Evolutionary conservation across 2,329 filamentous ascomycete genomes (phyloP).

Genomic region (Cercospora sp.): DNA sequence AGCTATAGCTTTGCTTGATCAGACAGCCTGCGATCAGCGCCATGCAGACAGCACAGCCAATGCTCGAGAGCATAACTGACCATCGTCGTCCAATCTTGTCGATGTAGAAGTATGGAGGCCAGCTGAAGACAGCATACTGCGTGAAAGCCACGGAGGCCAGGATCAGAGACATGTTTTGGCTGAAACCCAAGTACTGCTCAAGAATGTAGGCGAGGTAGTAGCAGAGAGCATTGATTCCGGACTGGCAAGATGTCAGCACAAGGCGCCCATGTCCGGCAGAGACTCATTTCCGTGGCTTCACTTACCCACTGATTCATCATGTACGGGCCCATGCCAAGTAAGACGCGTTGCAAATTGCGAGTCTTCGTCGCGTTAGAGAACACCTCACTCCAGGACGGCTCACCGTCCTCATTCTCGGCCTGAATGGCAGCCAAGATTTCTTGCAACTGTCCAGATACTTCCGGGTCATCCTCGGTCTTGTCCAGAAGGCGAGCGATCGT

Average conservation of each 20-base stretch:
- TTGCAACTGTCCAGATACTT: constrained; percentile 41
- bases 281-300: neutral
- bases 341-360: constrained; percentile 39
- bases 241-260: neutral
- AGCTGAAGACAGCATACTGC: constrained; percentile 37
- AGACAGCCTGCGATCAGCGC: constrained; percentile 40
- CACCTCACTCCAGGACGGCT: constrained; percentile 41
- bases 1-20: constrained; percentile 30
- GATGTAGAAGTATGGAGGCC: constrained; percentile 39
- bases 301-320: constrained; percentile 36
- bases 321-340: constrained; percentile 43
- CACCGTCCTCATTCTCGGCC: constrained; percentile 35
- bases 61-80: constrained; percentile 35
- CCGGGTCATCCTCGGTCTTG: constrained; percentile 34
- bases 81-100: constrained; percentile 36
- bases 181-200: constrained; percentile 33
- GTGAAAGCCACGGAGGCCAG: constrained; percentile 38
- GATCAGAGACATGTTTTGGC: constrained; percentile 34
- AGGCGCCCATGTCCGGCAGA: neutral
- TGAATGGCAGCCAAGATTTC: constrained; percentile 40
- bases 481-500: constrained; percentile 39
- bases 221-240: constrained; percentile 32
- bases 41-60: constrained; percentile 40
- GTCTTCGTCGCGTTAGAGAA: constrained; percentile 41
- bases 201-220: constrained; percentile 38